phyloP scores from a whole-genome alignment of 2,329 filamentous ascomycete genomes.

The Fusarium mangiferae region DNA sequence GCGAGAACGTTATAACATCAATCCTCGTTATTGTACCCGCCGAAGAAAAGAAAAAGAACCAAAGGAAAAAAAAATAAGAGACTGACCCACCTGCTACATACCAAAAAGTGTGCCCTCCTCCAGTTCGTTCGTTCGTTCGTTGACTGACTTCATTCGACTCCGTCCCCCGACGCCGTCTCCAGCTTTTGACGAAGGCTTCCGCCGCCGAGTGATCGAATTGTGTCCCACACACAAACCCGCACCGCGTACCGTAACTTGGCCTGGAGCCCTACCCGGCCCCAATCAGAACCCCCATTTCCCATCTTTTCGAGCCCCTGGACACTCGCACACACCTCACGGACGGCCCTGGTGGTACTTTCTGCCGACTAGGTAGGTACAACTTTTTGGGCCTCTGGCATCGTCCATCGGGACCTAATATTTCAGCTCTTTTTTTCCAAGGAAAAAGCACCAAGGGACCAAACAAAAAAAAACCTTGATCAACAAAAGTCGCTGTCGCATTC shows the following conservation, averaged over 20 bases:
- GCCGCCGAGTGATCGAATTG: slow-evolving; percentile 33
- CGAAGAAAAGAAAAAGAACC: not conserved
- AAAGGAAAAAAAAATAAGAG: not conserved
- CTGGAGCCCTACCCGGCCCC: slow-evolving; percentile 41
- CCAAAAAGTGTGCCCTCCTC: slow-evolving; percentile 14
- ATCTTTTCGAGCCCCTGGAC: slow-evolving; percentile 36
- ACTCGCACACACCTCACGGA: slow-evolving; percentile 30
- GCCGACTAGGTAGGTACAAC: slow-evolving; percentile 27
- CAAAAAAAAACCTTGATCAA: slow-evolving; percentile 1
- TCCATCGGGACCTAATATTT: slow-evolving; percentile 38
- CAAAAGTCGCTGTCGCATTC: slow-evolving; percentile 19
- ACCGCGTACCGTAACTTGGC: slow-evolving; percentile 2
- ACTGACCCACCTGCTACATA: not conserved
- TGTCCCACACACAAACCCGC: slow-evolving; percentile 38
- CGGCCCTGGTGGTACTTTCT: slow-evolving; percentile 35
- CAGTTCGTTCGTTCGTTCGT: not conserved
- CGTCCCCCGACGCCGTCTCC: slow-evolving; percentile 37
- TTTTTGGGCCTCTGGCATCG: slow-evolving; percentile 40
- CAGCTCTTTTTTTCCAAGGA: slow-evolving; percentile 19
- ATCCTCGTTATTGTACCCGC: not conserved
- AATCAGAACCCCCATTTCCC: slow-evolving; percentile 35
- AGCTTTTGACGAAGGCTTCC: slow-evolving; percentile 18
- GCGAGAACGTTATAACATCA: not conserved
- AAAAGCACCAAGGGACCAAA: slow-evolving; percentile 5
- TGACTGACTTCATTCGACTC: slow-evolving; percentile 22